Percentiles rank a stretch among this genome's conserved stretches.
Evolutionary conservation across 2,329 filamentous ascomycete species (phyloP).

Genomic region (Hyphodiscus sp.): DNA sequence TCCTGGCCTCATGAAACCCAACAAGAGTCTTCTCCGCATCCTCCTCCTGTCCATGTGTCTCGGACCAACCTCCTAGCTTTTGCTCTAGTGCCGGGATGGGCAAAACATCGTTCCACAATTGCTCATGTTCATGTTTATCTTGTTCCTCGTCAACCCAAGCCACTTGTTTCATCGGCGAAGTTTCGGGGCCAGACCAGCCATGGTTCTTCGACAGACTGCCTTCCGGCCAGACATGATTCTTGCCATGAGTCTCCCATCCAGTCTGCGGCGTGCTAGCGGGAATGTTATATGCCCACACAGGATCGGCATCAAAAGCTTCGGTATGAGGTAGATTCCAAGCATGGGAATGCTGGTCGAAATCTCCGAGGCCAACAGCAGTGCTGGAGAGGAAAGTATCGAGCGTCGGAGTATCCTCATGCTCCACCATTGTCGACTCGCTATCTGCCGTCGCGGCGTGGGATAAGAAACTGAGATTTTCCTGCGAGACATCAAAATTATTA

Average conservation of each 20-base stretch:
- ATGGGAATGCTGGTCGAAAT: slow-evolving; percentile 7
- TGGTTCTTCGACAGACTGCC: no score
- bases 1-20: no score
- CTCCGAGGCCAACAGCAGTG: slow-evolving; percentile 6
- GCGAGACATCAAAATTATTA: slow-evolving; percentile 14
- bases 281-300: slow-evolving; percentile 14
- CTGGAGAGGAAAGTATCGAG: slow-evolving; percentile 18
- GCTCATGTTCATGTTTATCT: not conserved
- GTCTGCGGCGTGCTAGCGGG: slow-evolving; percentile 9
- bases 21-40: no score
- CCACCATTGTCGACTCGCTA: slow-evolving; percentile 27
- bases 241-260: slow-evolving; percentile 9
- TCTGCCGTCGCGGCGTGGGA: slow-evolving; percentile 29
- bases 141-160: slow-evolving; percentile 1
- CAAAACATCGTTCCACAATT: not conserved
- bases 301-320: slow-evolving; percentile 13
- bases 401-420: slow-evolving; percentile 10
- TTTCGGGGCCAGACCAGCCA: not conserved
- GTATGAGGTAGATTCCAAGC: slow-evolving; percentile 10
- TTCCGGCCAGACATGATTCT: slow-evolving; percentile 7
- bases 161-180: slow-evolving; percentile 3
- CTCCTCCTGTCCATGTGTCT: no score
- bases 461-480: slow-evolving; percentile 33
- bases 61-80: no score
- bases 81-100: no score